A percentile compares a stretch with the other conserved stretches of the same genome.
Evolutionary conservation across 2,329 filamentous ascomycete genomes (phyloP).

Genomic region (Juglanconis oblonga): DNA sequence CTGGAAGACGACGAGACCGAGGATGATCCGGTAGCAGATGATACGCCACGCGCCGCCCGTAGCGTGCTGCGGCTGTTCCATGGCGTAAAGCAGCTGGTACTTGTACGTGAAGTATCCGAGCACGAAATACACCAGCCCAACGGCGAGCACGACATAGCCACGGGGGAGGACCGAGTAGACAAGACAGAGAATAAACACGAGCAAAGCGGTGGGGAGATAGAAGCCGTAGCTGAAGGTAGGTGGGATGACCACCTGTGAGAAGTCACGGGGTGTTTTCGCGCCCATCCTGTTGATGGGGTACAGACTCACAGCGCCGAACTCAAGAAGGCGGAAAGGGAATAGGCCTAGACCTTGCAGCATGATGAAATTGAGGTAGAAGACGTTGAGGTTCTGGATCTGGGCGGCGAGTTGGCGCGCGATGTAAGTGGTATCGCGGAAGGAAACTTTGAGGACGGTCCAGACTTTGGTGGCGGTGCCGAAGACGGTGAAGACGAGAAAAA

Average conservation of each 20-base stretch:
- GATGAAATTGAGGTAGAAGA: slow-evolving; percentile 92
- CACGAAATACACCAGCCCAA: slow-evolving; percentile 79
- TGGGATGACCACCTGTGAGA: slow-evolving; percentile 75
- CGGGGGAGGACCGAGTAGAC: slow-evolving; percentile 85
- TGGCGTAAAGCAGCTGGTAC: slow-evolving; percentile 95
- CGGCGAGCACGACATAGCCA: slow-evolving; percentile 77
- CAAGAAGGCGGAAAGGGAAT: slow-evolving; percentile 86
- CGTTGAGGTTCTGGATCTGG: slow-evolving; percentile 70
- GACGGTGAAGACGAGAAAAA: slow-evolving; percentile 91
- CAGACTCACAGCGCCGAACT: slow-evolving; percentile 80
- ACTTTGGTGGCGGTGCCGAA: slow-evolving; percentile 80
- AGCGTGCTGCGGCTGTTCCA: slow-evolving; percentile 94
- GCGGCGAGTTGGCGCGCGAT: slow-evolving; percentile 73
- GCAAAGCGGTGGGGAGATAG: slow-evolving; percentile 85
- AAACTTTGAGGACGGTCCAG: slow-evolving; percentile 67
- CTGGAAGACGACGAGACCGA: slow-evolving; percentile 86
- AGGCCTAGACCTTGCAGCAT: slow-evolving; percentile 91
- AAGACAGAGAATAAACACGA: slow-evolving; percentile 92
- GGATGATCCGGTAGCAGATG: slow-evolving; percentile 86
- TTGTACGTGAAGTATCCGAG: slow-evolving; percentile 91
- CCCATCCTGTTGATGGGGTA: slow-evolving; percentile 77
- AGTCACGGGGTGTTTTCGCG: slow-evolving; percentile 87
- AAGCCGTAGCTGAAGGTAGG: slow-evolving; percentile 94
- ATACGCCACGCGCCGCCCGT: slow-evolving; percentile 95
- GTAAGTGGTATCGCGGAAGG: slow-evolving; percentile 73